These are phyloP conservation scores for Picea mariana DNA, from an alignment of 83 land plant genomes.

Conservation along the genomic window DNA sequence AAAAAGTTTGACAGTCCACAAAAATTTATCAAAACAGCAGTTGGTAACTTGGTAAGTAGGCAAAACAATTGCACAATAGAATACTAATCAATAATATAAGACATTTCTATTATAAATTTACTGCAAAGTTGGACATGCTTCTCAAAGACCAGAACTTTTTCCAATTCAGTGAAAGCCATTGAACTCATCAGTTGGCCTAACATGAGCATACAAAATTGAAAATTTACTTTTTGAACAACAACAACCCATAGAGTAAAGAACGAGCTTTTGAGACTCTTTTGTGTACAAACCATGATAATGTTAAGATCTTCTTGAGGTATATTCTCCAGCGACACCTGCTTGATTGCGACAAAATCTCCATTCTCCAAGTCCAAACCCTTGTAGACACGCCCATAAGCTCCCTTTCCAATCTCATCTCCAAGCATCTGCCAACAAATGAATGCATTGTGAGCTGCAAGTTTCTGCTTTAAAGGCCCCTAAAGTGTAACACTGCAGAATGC, in stretches of 20 bases:
- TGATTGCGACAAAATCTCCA: conserved; percentile 98
- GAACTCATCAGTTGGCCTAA: too few relatives aligned
- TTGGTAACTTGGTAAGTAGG: background rate
- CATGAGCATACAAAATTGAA: too few relatives aligned
- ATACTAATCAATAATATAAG: background rate
- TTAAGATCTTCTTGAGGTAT: conserved; percentile 96
- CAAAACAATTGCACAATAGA: background rate
- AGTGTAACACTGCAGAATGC: too few relatives aligned
- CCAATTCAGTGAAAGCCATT: too few relatives aligned
- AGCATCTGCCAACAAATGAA: conserved; percentile 53
- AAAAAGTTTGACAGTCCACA: background rate
- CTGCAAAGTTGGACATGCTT: background rate
- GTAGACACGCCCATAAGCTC: conserved; percentile 97
- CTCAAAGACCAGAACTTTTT: too few relatives aligned
- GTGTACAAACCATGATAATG: conserved; percentile 79
- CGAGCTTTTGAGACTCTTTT: background rate
- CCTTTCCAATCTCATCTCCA: conserved; percentile 99
- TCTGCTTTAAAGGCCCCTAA: too few relatives aligned
- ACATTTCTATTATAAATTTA: background rate
- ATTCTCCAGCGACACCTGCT: conserved; percentile 98
- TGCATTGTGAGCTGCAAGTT: too few relatives aligned
- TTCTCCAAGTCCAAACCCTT: conserved; percentile 97
- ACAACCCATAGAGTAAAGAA: background rate
- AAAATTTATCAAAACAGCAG: background rate
- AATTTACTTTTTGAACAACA: background rate